These are phyloP conservation scores for Nidularia sp. DNA, from an alignment of 768 basidiomycete genomes.

Conservation along the genomic window DNA sequence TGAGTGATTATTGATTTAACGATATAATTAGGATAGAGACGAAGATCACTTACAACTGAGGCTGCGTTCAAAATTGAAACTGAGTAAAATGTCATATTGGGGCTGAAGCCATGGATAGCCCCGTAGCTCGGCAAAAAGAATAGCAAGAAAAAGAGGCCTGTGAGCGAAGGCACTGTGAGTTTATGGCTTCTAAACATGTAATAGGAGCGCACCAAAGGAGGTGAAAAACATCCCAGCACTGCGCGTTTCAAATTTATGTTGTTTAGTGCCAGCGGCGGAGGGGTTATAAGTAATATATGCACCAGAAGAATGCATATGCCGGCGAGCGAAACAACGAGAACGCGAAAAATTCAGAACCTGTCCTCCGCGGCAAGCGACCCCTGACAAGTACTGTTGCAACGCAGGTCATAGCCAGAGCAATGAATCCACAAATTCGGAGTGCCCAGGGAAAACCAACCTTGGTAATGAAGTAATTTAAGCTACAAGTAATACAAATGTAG, in stretches of 20 bases:
- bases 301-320: slow-evolving; percentile 12
- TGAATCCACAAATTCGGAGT: slow-evolving; percentile 10
- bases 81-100: slow-evolving; percentile 14
- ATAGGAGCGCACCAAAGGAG: neutral
- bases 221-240: neutral
- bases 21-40: slow-evolving; percentile 1
- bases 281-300: neutral
- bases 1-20: slow-evolving; percentile 5
- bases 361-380: slow-evolving; percentile 8
- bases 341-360: slow-evolving; percentile 8
- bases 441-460: slow-evolving; percentile 11
- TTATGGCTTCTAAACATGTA: neutral
- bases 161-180: neutral
- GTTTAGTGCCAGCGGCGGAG: neutral
- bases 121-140: slow-evolving; percentile 12
- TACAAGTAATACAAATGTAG: neutral
- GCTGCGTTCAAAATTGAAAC: slow-evolving; percentile 12
- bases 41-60: slow-evolving; percentile 8
- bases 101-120: slow-evolving; percentile 9
- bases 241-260: neutral
- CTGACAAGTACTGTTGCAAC: slow-evolving; percentile 8
- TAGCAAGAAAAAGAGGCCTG: slow-evolving; percentile 11
- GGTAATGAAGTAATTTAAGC: neutral
- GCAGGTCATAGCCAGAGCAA: slow-evolving; percentile 6
- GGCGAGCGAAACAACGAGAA: slow-evolving; percentile 7